Conservation (phyloP, 2,329 filamentous ascomycete genomes). For the Alternaria sp. region DNA sequence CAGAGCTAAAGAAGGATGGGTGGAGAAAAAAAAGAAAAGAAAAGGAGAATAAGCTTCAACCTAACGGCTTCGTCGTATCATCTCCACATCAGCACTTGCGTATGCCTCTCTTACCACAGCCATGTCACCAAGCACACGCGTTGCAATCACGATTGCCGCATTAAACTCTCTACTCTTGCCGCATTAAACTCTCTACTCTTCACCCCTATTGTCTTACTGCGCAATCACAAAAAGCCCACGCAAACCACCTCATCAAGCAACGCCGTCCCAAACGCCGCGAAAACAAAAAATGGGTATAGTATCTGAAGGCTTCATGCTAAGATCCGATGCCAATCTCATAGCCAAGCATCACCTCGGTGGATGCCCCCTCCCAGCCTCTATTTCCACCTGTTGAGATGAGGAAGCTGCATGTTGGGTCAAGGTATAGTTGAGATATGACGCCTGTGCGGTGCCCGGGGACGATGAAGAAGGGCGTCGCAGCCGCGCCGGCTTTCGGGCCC, state of each 20-base stretch:
- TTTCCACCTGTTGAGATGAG: constrained; percentile 94
- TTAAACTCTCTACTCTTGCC: constrained; percentile 5
- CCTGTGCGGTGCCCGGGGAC: constrained; percentile 90
- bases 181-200: neutral
- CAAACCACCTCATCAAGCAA: constrained; percentile 5
- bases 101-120: neutral
- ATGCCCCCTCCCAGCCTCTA: constrained; percentile 90
- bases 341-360: constrained; percentile 88
- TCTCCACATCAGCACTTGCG: constrained; percentile 1
- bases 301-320: constrained; percentile 27
- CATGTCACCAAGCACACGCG: constrained; percentile 4
- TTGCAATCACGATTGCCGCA: neutral
- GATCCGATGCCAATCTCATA: constrained; percentile 78
- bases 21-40: neutral
- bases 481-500: constrained; percentile 70
- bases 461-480: constrained; percentile 87
- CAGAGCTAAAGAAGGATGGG: neutral
- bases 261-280: constrained; percentile 25
- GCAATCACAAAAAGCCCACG: constrained; percentile 5
- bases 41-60: constrained; percentile 2
- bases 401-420: constrained; percentile 87
- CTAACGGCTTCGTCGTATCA: neutral
- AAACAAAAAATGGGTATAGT: constrained; percentile 37
- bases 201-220: neutral
- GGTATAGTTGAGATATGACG: constrained; percentile 83